Percentiles rank a stretch among this genome's conserved stretches.
Evolutionary conservation across 2,329 filamentous ascomycete species (phyloP).

Genomic region (Colletotrichum eleusines): DNA sequence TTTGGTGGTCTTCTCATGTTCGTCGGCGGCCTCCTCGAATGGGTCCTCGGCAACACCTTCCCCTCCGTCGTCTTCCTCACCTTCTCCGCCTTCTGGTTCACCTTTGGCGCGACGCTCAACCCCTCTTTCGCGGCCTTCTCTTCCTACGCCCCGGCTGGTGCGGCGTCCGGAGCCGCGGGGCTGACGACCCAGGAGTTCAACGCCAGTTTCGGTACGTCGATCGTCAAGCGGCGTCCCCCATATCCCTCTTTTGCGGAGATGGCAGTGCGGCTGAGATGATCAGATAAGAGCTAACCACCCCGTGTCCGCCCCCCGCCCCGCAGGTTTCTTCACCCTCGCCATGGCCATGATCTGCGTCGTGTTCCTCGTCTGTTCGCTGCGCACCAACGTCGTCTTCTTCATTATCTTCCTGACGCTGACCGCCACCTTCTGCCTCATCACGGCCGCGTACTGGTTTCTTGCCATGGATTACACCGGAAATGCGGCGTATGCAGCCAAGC

Average conservation of each 20-base stretch:
- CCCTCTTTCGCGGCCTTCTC: conserved; percentile 65
- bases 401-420: conserved; percentile 75
- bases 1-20: conserved; percentile 66
- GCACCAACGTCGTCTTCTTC: conserved; percentile 79
- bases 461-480: conserved; percentile 57
- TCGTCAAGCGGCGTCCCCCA: background rate
- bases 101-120: conserved; percentile 66
- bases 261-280: too few species aligned
- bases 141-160: conserved; percentile 54
- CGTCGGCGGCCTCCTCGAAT: conserved; percentile 66
- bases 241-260: background rate
- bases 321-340: conserved; percentile 72
- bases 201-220: conserved; percentile 62
- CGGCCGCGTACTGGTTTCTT: conserved; percentile 70
- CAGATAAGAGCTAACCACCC: background rate
- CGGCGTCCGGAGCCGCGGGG: conserved; percentile 54
- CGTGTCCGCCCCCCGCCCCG: too few species aligned
- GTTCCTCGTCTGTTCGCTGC: conserved; percentile 76
- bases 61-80: conserved; percentile 68
- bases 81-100: conserved; percentile 68
- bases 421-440: conserved; percentile 68
- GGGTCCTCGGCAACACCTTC: conserved; percentile 70
- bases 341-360: conserved; percentile 76
- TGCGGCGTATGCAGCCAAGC: conserved; percentile 45
- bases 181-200: conserved; percentile 64